These are phyloP conservation scores for Phoma sp. DNA, from an alignment of 2,329 filamentous ascomycete species.

Conservation along the genomic window DNA sequence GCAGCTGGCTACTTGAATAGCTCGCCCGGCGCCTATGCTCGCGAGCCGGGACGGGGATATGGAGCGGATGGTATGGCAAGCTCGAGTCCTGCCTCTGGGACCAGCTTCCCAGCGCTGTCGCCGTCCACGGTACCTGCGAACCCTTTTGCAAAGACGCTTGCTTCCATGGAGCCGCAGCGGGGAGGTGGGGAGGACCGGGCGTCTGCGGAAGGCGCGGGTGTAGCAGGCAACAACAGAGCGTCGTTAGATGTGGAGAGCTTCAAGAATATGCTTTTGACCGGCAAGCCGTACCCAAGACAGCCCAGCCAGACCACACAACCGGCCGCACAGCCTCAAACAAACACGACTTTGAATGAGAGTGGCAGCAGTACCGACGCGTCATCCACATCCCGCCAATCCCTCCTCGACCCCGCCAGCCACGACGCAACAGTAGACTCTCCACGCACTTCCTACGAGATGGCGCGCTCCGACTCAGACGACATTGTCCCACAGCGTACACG, in stretches of 20 bases:
- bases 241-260: constrained; percentile 80
- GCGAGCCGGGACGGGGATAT: constrained; percentile 18
- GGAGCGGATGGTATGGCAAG: constrained; percentile 32
- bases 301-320: constrained; percentile 34
- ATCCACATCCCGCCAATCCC: constrained; percentile 64
- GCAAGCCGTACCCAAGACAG: constrained; percentile 57
- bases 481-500: constrained; percentile 45
- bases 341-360: constrained; percentile 45
- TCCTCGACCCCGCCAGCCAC: constrained; percentile 57
- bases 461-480: constrained; percentile 59
- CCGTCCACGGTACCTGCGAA: constrained; percentile 39
- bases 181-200: constrained; percentile 36
- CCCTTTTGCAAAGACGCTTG: constrained; percentile 49
- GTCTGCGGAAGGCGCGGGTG: constrained; percentile 27
- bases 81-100: constrained; percentile 26
- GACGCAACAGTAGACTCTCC: constrained; percentile 58
- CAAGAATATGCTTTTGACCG: constrained; percentile 76
- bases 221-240: constrained; percentile 37
- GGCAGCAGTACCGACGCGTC: constrained; percentile 65
- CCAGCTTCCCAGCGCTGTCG: constrained; percentile 19
- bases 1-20: constrained; percentile 29
- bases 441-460: constrained; percentile 64
- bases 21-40: constrained; percentile 20
- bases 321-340: constrained; percentile 29
- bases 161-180: constrained; percentile 42